Evolutionary conservation across 768 basidiomycete species (phyloP), one percentile per base, ranked within the genome.

Genomic region (Baorangia bicolor): DNA sequence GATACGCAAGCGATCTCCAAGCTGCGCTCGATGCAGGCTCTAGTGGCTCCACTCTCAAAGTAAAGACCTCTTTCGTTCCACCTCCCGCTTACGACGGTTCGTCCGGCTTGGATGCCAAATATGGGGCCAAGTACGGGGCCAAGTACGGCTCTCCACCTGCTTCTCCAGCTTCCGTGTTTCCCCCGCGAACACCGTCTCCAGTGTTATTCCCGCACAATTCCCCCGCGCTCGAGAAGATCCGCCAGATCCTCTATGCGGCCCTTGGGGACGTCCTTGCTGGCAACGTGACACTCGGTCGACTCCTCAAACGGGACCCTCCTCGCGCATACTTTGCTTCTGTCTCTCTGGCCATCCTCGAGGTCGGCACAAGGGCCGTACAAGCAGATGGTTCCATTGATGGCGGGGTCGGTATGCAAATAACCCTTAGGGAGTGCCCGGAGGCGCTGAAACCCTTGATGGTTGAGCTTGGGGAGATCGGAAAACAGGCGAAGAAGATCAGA

Each of bases 171-270:
- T 65, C 66, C 4, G 77, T 74, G 0, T 73, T 78, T 6, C 53
- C 67, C 7, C 16, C 81, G 31, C 72, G 82, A 25, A 62, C 77
- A 0, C 75, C 77, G 16, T 74, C 80, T 21, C 81, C 88, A 0
- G 81, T 82, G 5, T 69, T 84, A 39, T 68, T 72, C 40, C 62
- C 67, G 18, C 59, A 62, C 13, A 39, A 65, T 31, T 69, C 73
- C 41, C 79, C 81, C 0, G 86, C 84, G 0, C 87, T 94, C 59
- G 82, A 85, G 53, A 77, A 88, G 65, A 93, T 94, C 56, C 87
- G 92, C 27, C 91, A 94, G 70, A 92, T 92, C 0, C 80, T 94
- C 18, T 94, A 93, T 69, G 90, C 92, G 0, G 82, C 89, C 2
- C 77, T 94, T 4, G 90, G 79, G 0, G 89, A 90, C 58, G 83